phyloP scores from a whole-genome alignment of 495 filamentous ascomycete genomes.

The Neurospora sp. region DNA sequence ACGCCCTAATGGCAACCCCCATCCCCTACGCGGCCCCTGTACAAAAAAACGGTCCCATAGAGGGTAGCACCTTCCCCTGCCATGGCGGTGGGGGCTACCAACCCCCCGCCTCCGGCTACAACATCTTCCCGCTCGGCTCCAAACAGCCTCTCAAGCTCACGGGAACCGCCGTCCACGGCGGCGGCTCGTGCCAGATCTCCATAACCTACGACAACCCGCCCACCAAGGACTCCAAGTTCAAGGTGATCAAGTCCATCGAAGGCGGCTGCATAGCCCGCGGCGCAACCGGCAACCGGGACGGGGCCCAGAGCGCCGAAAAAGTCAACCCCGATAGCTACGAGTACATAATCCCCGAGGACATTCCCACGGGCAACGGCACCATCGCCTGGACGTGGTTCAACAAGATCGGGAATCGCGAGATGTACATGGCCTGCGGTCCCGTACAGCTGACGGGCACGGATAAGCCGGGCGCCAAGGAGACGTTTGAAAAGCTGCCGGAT shows the following conservation, averaged over 20 bases:
- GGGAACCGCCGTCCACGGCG: constrained; percentile 63
- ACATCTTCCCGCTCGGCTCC: constrained; percentile 34
- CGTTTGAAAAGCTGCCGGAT: constrained; percentile 23
- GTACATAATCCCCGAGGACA: constrained; percentile 45
- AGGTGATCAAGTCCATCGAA: constrained; percentile 69
- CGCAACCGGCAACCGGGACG: constrained; percentile 32
- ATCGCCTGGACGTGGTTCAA: constrained; percentile 89
- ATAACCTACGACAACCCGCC: constrained; percentile 61
- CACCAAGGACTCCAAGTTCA: constrained; percentile 36
- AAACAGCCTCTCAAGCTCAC: constrained; percentile 43
- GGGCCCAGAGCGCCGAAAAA: neutral
- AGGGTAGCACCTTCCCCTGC: constrained; percentile 64
- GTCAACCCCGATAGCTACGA: constrained; percentile 12
- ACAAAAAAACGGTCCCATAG: constrained; percentile 12
- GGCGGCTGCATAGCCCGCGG: constrained; percentile 58
- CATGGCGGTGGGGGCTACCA: constrained; percentile 27
- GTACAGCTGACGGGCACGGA: constrained; percentile 43
- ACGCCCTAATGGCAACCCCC: constrained; percentile 18
- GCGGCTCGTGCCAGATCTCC: constrained; percentile 76
- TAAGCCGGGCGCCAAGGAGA: neutral
- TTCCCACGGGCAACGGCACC: constrained; percentile 52
- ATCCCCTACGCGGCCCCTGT: constrained; percentile 5
- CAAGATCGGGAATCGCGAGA: constrained; percentile 71
- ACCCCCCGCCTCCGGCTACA: constrained; percentile 27
- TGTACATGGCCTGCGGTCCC: constrained; percentile 87